phyloP scores from a whole-genome alignment of 2,329 filamentous ascomycete genomes.

The Scedosporium dehoogii region DNA sequence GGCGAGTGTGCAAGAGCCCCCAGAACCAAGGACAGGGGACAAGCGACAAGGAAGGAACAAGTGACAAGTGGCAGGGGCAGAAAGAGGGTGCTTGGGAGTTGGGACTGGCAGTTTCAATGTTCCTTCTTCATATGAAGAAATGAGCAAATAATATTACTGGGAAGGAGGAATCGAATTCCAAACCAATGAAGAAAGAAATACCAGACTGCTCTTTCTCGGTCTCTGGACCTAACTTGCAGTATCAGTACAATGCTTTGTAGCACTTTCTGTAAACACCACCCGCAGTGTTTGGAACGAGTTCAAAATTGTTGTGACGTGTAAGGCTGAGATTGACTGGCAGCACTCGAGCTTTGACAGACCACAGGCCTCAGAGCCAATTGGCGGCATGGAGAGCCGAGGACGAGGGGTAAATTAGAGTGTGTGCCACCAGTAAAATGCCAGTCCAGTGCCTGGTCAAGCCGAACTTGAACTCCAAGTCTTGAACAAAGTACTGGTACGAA shows the following conservation, averaged over 20 bases:
- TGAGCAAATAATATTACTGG: neutral
- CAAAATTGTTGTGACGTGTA: neutral
- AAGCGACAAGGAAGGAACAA: no score
- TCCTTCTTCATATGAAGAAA: neutral
- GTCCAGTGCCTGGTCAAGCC: neutral
- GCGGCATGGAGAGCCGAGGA: neutral
- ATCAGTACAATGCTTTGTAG: no score
- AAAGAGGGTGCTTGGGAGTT: neutral
- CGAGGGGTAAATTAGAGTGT: neutral
- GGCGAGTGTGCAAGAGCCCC: no score
- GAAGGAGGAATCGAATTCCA: neutral
- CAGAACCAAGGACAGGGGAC: no score
- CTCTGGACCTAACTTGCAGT: no score
- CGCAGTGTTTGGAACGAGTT: no score
- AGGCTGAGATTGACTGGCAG: slow-evolving; percentile 3
- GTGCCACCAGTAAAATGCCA: neutral
- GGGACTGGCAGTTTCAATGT: neutral
- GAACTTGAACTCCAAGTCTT: no score
- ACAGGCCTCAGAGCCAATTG: neutral
- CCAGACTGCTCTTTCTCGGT: no score
- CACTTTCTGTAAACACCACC: no score
- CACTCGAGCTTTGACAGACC: neutral
- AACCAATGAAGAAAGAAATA: no score
- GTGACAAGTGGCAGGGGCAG: neutral
- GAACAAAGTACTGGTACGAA: no score